These are phyloP conservation scores for Heterobasidion irregulare DNA, from an alignment of 1,284 basidiomycete genomes.

Conservation along the genomic window DNA sequence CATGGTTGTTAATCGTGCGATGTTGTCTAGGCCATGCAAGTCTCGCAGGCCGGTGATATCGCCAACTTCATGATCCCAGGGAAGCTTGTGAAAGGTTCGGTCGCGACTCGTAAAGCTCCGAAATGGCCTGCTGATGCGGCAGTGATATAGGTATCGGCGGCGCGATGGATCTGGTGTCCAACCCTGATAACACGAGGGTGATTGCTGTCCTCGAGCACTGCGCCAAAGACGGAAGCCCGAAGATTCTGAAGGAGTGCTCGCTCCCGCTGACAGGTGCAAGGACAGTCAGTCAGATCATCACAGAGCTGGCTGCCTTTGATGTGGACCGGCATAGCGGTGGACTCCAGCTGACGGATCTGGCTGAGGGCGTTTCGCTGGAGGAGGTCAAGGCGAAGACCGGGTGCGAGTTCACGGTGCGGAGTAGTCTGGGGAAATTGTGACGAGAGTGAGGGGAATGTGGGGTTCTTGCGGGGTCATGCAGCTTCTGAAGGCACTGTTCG, in stretches of 20 bases:
- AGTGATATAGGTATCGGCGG: slow-evolving; percentile 74
- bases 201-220: slow-evolving; percentile 89
- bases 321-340: slow-evolving; percentile 74
- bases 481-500: not conserved
- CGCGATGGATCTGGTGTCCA: slow-evolving; percentile 95
- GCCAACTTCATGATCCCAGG: slow-evolving; percentile 99
- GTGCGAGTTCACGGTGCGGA: slow-evolving; percentile 62
- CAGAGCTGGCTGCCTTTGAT: slow-evolving; percentile 89
- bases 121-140: too few species aligned
- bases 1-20: not conserved
- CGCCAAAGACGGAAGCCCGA: slow-evolving; percentile 85
- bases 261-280: slow-evolving; percentile 86
- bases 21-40: slow-evolving; percentile 77
- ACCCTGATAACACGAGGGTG: slow-evolving; percentile 87
- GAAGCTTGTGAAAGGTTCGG: slow-evolving; percentile 77
- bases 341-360: slow-evolving; percentile 76
- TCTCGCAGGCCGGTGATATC: slow-evolving; percentile 87
- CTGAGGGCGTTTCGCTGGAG: slow-evolving; percentile 76
- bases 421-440: slow-evolving; percentile 15
- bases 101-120: not conserved
- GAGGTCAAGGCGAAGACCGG: slow-evolving; percentile 87
- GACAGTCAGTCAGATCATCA: slow-evolving; percentile 88
- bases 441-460: not conserved
- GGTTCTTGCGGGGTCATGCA: not conserved
- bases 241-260: slow-evolving; percentile 78